phyloP scores from a whole-genome alignment of 768 basidiomycete genomes.

The Suillus lakei region DNA sequence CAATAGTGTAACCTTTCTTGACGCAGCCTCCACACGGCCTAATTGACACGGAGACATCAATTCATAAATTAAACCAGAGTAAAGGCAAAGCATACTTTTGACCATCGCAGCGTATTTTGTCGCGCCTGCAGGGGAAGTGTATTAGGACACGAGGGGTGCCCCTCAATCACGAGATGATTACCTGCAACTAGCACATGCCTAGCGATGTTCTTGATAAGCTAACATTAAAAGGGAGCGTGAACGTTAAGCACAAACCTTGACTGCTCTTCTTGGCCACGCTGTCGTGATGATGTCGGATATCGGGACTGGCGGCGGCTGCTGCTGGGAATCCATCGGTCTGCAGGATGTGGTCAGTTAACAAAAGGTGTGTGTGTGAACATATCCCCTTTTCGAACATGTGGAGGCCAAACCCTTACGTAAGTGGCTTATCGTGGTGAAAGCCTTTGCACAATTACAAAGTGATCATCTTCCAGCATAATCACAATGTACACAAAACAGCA shows the following conservation, averaged over 20 bases:
- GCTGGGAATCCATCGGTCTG: constrained; percentile 39
- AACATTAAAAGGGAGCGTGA: constrained; percentile 10
- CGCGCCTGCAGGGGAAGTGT: constrained; percentile 44
- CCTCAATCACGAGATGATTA: constrained; percentile 12
- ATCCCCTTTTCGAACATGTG: constrained; percentile 28
- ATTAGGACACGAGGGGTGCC: neutral
- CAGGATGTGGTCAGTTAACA: constrained; percentile 33
- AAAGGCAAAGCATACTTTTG: constrained; percentile 41
- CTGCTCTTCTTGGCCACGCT: constrained; percentile 54
- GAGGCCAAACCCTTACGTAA: neutral
- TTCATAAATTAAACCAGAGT: constrained; percentile 10
- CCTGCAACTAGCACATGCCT: constrained; percentile 71
- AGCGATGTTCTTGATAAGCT: constrained; percentile 17
- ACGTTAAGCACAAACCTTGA: constrained; percentile 46
- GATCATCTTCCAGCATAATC: too few relatives aligned
- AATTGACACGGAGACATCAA: neutral
- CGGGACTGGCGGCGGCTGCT: constrained; percentile 34
- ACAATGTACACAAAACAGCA: neutral
- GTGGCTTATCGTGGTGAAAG: neutral
- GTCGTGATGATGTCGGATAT: constrained; percentile 49
- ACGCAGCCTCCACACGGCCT: constrained; percentile 65
- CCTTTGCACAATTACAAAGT: too few relatives aligned
- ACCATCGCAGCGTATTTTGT: constrained; percentile 67
- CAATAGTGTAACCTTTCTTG: constrained; percentile 55
- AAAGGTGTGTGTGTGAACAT: constrained; percentile 31